Evolutionary conservation across 2,329 filamentous ascomycete species (phyloP).

Genomic region (Simplicillium sp.): DNA sequence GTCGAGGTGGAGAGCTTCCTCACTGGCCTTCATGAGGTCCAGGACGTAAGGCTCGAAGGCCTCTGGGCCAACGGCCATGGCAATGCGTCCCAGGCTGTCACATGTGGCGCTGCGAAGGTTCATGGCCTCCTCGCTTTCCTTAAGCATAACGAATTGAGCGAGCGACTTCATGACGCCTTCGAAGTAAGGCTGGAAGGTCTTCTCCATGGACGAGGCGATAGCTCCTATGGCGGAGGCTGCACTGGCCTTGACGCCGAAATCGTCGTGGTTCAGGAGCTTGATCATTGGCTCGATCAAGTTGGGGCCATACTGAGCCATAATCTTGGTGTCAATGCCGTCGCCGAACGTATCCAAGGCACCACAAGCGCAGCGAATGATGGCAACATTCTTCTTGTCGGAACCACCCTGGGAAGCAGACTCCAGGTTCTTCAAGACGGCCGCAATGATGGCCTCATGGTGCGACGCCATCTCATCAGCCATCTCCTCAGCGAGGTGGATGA

Average conservation of each 20-base stretch:
- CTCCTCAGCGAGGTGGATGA: conserved; percentile 87
- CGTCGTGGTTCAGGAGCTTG: conserved; percentile 71
- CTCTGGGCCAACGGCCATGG: conserved; percentile 73
- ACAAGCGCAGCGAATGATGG: conserved; percentile 83
- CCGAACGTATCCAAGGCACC: conserved; percentile 87
- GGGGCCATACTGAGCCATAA: conserved; percentile 72
- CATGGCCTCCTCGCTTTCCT: conserved; percentile 82
- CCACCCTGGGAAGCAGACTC: conserved; percentile 65
- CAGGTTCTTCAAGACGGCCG: conserved; percentile 78
- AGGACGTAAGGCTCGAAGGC: conserved; percentile 86
- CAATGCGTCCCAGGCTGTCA: conserved; percentile 90
- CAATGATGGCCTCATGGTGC: conserved; percentile 77
- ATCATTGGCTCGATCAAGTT: conserved; percentile 81
- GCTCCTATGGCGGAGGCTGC: conserved; percentile 85
- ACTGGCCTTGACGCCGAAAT: conserved; percentile 82
- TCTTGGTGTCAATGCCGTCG: conserved; percentile 68
- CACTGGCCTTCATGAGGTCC: conserved; percentile 83
- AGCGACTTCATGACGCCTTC: conserved; percentile 84
- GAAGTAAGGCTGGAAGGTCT: conserved; percentile 85
- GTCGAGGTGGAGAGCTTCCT: conserved; percentile 80
- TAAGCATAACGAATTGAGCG: conserved; percentile 73
- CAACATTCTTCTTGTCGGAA: conserved; percentile 64
- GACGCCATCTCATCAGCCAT: conserved; percentile 82
- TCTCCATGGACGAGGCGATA: conserved; percentile 76
- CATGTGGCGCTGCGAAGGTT: conserved; percentile 83